Evolutionary conservation across 192 early-diverging fungal species (phyloP).

Genomic region (Piromyces sp.): DNA sequence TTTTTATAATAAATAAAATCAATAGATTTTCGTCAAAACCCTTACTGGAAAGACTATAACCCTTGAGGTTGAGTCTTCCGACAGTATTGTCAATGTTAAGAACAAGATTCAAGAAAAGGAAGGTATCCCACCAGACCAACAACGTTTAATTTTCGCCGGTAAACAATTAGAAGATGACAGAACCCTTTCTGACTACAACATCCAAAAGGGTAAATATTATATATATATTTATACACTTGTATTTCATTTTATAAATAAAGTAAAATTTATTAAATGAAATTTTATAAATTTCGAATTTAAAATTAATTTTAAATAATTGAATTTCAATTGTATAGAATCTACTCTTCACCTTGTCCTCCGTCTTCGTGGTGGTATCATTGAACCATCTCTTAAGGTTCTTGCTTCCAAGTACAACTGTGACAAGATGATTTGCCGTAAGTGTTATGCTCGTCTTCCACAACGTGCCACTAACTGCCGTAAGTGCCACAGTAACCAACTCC

Average conservation of each 20-base stretch:
- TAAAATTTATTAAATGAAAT: too few relatives aligned
- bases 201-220: constrained; percentile 64
- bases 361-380: constrained; percentile 93
- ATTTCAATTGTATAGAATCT: too few relatives aligned
- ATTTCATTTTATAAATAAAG: too few relatives aligned
- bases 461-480: constrained; percentile 99
- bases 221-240: too few relatives aligned
- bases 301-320: too few relatives aligned
- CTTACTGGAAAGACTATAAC: constrained; percentile 65
- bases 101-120: constrained; percentile 96
- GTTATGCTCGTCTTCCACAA: constrained; percentile 97
- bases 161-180: constrained; percentile 99
- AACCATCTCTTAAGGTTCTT: constrained; percentile 94
- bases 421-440: constrained; percentile 99
- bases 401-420: constrained; percentile 99
- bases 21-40: constrained; percentile 51
- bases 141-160: constrained; percentile 98
- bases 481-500: constrained; percentile 98
- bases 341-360: constrained; percentile 92
- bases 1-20: too few relatives aligned
- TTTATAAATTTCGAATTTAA: too few relatives aligned
- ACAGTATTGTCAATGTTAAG: constrained; percentile 86
- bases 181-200: constrained; percentile 98
- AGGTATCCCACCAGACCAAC: constrained; percentile 97
- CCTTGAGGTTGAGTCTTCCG: constrained; percentile 77